Percentiles rank a stretch among this genome's conserved stretches.
These are phyloP conservation scores for Nicotiana benthamiana DNA, from an alignment of 257 asterid species.

Conservation along the genomic window DNA sequence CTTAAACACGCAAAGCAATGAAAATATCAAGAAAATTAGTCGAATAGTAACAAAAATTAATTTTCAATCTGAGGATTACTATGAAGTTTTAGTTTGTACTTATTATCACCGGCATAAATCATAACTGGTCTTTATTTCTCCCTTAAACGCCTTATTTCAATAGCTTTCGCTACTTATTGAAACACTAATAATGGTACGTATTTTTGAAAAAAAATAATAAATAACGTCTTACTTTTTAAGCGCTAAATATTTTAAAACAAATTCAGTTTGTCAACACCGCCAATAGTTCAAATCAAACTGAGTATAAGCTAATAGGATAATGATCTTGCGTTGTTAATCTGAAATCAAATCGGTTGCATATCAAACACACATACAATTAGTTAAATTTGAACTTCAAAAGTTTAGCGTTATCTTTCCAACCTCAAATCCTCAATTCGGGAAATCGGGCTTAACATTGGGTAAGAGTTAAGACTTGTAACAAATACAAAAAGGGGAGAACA, in stretches of 20 bases:
- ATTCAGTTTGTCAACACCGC: too few relatives aligned
- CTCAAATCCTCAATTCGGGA: not conserved
- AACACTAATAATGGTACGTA: too few relatives aligned
- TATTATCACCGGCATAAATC: not conserved
- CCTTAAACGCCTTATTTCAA: too few relatives aligned
- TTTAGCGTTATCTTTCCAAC: not conserved
- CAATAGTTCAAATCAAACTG: too few relatives aligned
- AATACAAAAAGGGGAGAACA: not conserved
- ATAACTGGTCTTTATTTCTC: too few relatives aligned
- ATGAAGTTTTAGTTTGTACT: not conserved
- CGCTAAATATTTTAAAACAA: too few relatives aligned
- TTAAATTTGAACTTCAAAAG: not conserved
- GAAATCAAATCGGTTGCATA: too few relatives aligned
- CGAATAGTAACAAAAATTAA: not conserved
- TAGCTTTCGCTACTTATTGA: too few relatives aligned
- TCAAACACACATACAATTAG: not conserved
- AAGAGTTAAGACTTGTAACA: not conserved
- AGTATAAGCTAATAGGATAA: too few relatives aligned
- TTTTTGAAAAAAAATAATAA: too few relatives aligned
- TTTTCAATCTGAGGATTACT: not conserved
- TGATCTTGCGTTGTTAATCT: too few relatives aligned
- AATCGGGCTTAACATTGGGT: not conserved
- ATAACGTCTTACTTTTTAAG: too few relatives aligned
- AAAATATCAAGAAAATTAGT: not conserved
- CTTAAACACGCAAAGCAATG: constrained; percentile 13